Percentiles rank a stretch among this genome's conserved stretches.
Evolutionary conservation across 805 yeast genomes (phyloP).

Genomic region (Schizosaccharomyces lindneri): DNA sequence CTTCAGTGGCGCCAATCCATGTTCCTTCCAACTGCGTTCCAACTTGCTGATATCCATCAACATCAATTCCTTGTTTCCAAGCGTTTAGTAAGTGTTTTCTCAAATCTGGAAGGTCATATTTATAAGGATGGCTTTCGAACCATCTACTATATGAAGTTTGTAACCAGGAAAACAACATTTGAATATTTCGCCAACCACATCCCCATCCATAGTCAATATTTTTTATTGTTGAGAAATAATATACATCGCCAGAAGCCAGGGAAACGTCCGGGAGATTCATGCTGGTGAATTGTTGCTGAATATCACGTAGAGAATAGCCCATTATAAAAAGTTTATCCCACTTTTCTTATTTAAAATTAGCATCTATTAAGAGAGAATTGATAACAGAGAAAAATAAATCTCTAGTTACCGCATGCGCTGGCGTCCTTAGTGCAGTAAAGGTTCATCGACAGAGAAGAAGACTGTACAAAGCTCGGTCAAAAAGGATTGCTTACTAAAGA

Average conservation of each 20-base stretch:
- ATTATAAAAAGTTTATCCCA: too few species aligned
- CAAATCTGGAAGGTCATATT: neutral
- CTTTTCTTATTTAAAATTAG: too few species aligned
- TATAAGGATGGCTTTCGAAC: neutral
- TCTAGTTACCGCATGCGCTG: too few species aligned
- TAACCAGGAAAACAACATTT: neutral
- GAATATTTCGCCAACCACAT: constrained; percentile 1
- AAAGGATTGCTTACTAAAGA: too few species aligned
- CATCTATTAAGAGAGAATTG: too few species aligned
- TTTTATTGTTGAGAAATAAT: neutral
- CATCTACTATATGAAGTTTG: neutral
- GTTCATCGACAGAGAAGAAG: too few species aligned
- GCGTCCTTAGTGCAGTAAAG: too few species aligned
- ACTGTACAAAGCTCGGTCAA: too few species aligned
- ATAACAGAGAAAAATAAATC: too few species aligned
- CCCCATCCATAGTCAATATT: neutral
- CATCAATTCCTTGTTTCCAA: neutral
- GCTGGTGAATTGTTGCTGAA: neutral
- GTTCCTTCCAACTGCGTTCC: neutral
- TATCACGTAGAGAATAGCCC: neutral
- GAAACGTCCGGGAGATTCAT: neutral
- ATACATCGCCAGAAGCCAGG: neutral
- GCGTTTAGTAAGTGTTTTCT: neutral
- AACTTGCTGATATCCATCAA: neutral
- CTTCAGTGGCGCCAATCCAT: constrained; percentile 1